Evolutionary conservation across 106 monocot species (phyloP), one percentile per base, ranked within the genome.

Genomic region (Phalaenopsis equestris): DNA sequence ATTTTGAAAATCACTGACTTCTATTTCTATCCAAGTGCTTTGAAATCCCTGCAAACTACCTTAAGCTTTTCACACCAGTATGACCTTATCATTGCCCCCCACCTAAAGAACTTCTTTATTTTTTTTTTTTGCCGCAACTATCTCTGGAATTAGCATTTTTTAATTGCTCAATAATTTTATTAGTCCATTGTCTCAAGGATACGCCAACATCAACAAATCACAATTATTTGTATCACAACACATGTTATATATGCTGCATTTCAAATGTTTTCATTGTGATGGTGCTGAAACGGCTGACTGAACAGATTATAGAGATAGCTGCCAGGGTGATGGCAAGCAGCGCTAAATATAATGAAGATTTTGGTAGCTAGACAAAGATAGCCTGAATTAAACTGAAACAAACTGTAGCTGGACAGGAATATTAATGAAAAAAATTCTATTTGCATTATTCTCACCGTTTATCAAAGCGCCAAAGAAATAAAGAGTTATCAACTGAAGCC

Each of bases 381-480:
- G 21, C 21, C 23, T 65, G 24, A 65, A 65, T 21, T 52, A 52
- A 52, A 52, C 2, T 61, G 8, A n/a, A 70, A 39, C 70, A 70
- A 39, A 37, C 38, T 39, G 14, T 14, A 70, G 39, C 1, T 24
- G 67, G 21, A 37, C 56, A 39, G 43, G 1, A 56, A 38, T 42
- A 57, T 21, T 21, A 21, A 61, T 6, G 18, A 64, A 45, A 55
- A 41, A 2, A 12, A 21, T 38, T 39, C 4, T 4, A 3, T 39
- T n/a, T 21, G 11, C 48, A 52, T 19, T 38, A 82, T 39, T 42
- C 82, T 83, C 82, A 98, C 98, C 94, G 89, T 84, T 94, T 98
- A 84, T 98, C 94, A 80, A 91, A 94, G 11, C 94, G 92, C 98
- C 98, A 98, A 38, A 98, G 75, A 78, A 98, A 98, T 57, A 98